Base-by-base conservation (phyloP, 2,329 filamentous ascomycete genomes). In the Pestalotiopsis fici region DNA sequence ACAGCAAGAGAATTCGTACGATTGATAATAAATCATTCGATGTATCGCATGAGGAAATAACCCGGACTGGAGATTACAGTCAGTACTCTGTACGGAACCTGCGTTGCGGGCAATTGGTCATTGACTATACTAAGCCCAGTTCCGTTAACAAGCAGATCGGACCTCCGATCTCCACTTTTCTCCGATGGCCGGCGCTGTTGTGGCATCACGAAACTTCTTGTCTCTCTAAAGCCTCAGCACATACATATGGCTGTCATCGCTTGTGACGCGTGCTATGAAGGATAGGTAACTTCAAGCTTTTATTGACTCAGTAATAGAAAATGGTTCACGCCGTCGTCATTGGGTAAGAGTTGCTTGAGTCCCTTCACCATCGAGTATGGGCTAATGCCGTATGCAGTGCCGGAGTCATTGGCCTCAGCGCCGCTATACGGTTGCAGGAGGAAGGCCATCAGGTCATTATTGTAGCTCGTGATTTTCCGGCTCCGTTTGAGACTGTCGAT, bases 391-490 rank as follows among this genome's bases (percentile, higher is more conserved):
- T 37, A 54, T 18, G 3, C 67, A 88, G 86, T 61, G 86, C 85
- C 70, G 86, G 86, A 23, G 81, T 88, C 43, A 84, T 83, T 55
- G 86, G 86, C 65, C 78, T 88, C 21, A 83, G 82, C 68, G 77
- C 78, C 55, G 86, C 85, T 59, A 72, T 87, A 21, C 79, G 79
- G 35, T 78, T 86, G 59, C 84, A 85, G 56, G 71, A 78, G 50
- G 74, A 78, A 18, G 78, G 78, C 28, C 76, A 80, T 72, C 63
- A 69, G 62, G 80, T 86, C 13, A 81, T 80, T 21, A 79, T 86
- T 60, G 69, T 86, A 3, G 83, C 84, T 23, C 78, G 76, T 43
- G 82, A 85, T 73, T 83, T 86, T 60, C 84, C 84, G 11, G 75
- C 73, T n/a, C 80, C 83, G 11, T 83, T 80, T 59, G 83, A 85